Evolutionary conservation across 192 early-diverging fungal species (phyloP).

Genomic region (Chytriomyces confervae): DNA sequence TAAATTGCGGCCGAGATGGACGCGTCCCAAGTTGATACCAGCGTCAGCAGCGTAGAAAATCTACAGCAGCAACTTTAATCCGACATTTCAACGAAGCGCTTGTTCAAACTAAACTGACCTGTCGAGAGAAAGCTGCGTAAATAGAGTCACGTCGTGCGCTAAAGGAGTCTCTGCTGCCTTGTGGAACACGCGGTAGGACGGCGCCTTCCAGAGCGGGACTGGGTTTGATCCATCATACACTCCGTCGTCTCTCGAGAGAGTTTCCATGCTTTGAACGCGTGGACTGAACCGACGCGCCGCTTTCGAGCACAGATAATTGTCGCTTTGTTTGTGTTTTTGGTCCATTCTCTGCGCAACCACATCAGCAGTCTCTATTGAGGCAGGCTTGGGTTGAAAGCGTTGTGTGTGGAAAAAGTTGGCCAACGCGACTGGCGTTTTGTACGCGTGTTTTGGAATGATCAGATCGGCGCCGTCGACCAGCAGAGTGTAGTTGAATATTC

Average conservation of each 20-base stretch:
- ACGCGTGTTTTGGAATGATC: no score
- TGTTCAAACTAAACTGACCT: slow-evolving; percentile 7
- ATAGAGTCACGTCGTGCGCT: slow-evolving; percentile 9
- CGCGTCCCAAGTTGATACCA: slow-evolving; percentile 35
- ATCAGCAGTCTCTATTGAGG: no score
- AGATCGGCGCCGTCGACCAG: no score
- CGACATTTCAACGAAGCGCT: background rate
- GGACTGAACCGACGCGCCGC: no score
- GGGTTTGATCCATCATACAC: slow-evolving; percentile 19
- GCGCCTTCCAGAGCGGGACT: slow-evolving; percentile 23
- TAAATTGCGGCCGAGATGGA: slow-evolving; percentile 38
- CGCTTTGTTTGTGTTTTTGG: no score
- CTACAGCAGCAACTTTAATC: background rate
- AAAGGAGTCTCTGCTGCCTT: background rate
- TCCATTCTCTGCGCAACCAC: no score
- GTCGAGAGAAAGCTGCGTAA: slow-evolving; percentile 27
- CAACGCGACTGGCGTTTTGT: no score
- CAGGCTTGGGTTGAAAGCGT: no score
- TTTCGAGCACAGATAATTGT: no score
- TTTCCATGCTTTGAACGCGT: no score
- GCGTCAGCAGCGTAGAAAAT: slow-evolving; percentile 9
- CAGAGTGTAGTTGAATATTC: no score
- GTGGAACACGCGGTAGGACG: slow-evolving; percentile 20
- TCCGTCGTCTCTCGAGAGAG: slow-evolving; percentile 23
- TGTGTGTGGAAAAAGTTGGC: no score